Evolutionary conservation across 495 filamentous ascomycete genomes (phyloP).

Genomic region (Stereocaulon alpinum): DNA sequence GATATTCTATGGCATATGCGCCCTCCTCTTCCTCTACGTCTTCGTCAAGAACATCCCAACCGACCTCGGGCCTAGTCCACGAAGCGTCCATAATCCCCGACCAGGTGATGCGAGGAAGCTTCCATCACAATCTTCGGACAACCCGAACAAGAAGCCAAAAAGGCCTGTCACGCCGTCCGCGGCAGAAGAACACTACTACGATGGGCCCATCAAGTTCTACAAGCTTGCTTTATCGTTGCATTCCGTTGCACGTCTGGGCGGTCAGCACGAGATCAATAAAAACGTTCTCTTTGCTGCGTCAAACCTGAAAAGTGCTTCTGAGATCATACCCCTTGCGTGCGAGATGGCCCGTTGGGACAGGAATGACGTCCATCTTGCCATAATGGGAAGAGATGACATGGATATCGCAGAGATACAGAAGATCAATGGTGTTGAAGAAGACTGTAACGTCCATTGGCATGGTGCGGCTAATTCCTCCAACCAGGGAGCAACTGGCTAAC

Average conservation of each 20-base stretch:
- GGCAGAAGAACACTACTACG: slow-evolving; percentile 36
- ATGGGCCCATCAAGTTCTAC: slow-evolving; percentile 47
- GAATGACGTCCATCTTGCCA: slow-evolving; percentile 43
- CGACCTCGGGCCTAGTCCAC: slow-evolving; percentile 27
- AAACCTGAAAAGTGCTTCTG: slow-evolving; percentile 40
- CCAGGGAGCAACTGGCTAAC: slow-evolving; percentile 10
- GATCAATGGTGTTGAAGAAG: slow-evolving; percentile 36
- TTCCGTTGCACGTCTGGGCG: slow-evolving; percentile 28
- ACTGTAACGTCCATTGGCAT: slow-evolving; percentile 45
- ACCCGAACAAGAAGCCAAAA: slow-evolving; percentile 15
- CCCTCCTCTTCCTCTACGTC: slow-evolving; percentile 35
- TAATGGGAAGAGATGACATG: slow-evolving; percentile 45
- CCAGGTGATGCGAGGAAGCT: slow-evolving; percentile 13
- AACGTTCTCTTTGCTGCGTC: slow-evolving; percentile 43
- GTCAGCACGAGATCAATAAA: slow-evolving; percentile 26
- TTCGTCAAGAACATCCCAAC: slow-evolving; percentile 48
- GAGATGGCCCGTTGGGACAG: slow-evolving; percentile 36
- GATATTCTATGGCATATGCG: slow-evolving; percentile 33
- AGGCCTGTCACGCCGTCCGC: slow-evolving; percentile 16
- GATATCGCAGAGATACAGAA: slow-evolving; percentile 40
- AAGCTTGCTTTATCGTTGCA: slow-evolving; percentile 41
- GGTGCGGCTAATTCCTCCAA: slow-evolving; percentile 27
- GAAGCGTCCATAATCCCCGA: slow-evolving; percentile 9
- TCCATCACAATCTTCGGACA: slow-evolving; percentile 21
- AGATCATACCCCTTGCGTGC: slow-evolving; percentile 44